phyloP scores from a whole-genome alignment of 176 grass and related monocot genomes.

The Ampelocalamus luodianensis region DNA sequence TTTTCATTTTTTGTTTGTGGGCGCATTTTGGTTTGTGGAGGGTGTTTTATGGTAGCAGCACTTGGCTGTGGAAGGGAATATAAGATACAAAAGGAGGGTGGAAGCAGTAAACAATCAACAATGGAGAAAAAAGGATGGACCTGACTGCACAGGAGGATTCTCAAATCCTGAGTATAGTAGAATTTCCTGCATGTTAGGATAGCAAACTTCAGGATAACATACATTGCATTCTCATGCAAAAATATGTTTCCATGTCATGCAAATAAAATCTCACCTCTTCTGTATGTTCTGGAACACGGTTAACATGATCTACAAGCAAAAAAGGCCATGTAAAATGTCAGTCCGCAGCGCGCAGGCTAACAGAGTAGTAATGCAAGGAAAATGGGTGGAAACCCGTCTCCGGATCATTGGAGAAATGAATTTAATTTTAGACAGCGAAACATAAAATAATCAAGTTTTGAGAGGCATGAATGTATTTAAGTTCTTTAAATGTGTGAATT shows the following conservation, averaged over 20 bases:
- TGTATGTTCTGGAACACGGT: conserved; percentile 42
- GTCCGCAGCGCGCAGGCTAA: neutral
- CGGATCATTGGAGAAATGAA: neutral
- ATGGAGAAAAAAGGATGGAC: conserved; percentile 14
- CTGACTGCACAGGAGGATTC: conserved; percentile 56
- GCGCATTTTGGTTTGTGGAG: neutral
- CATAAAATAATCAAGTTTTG: neutral
- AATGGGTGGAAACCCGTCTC: neutral
- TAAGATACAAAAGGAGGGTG: neutral
- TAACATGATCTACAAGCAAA: conserved; percentile 54
- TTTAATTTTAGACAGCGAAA: neutral
- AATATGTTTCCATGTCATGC: neutral
- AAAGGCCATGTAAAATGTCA: neutral
- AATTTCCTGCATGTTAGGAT: conserved; percentile 58
- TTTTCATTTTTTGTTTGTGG: too few species aligned
- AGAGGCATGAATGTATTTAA: neutral
- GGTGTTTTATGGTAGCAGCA: neutral
- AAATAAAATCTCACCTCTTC: conserved; percentile 55
- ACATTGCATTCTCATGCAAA: neutral
- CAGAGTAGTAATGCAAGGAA: neutral
- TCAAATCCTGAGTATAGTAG: conserved; percentile 49
- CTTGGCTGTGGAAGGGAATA: neutral
- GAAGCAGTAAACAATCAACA: neutral
- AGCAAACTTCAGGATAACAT: conserved; percentile 28
- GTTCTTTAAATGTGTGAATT: neutral